Base-by-base conservation (phyloP, 371 early-diverging fungal species). In the Haplosporangium sp. region DNA sequence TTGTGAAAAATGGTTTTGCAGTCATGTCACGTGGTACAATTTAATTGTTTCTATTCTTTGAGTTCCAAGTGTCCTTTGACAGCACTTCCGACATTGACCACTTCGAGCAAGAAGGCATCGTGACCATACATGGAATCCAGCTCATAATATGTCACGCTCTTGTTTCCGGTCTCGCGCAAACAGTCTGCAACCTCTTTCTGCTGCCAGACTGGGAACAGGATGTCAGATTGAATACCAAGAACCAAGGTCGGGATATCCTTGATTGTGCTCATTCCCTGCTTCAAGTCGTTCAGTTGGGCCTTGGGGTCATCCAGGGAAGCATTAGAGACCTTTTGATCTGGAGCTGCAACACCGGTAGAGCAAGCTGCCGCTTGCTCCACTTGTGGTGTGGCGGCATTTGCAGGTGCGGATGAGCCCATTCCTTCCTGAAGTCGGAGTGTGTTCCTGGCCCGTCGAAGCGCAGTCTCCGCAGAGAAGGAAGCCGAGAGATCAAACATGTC, bases 101-200 rank as follows among this genome's bases (percentile, higher is more conserved):
- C 76, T 75, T 97, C 97, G 67, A 97, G 93, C 80, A 97, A 87
- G 79, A 97, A 98, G 9, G 98, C 97, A 71, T 98, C 98, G 80
- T 98, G 98, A 8, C 98, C 98, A 83, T 94, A 98, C 87, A 95
- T 90, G 29, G 96, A 91, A 81, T 97, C 98, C n/a, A 97, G 81
- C 83, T 97, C 98, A 72, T 96, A 97, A 77, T 96, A 96, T 2
- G 98, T 96, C 14, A 98, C 97, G 21, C 83, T 77, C 54, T 87
- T 85, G 83, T 98, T 98, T 20, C 97, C 98, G 0, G 87, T 87
- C 16, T 84, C 85, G 48, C 91, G 88, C 59, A 98, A 82, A 69
- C 92, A 91, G 54, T 92, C 91, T 10, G 96, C 96, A 66, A 98
- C 94, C 80, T 98, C 98, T 81, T 92, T 92, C 82, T 98, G 98